Evolutionary conservation across 257 asterid species (phyloP), one percentile per base, ranked within the genome.

Genomic region (Gynochthodes officinalis): DNA sequence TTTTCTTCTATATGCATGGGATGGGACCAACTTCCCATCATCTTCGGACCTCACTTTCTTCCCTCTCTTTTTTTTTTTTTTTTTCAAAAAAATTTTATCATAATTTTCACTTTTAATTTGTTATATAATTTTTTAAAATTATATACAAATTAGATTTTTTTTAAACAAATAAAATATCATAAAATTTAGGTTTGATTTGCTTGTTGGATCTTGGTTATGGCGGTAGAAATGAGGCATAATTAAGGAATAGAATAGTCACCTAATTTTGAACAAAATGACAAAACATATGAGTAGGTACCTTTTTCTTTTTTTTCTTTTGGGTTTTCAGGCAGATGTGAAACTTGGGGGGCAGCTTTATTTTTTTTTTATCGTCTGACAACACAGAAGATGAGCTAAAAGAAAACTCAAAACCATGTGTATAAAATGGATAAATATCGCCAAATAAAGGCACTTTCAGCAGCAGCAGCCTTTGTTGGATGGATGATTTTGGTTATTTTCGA

Each of bases 381-480:
- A 46, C 25, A 4, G 48, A 59, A 25, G 11, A 23, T n/a, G 39
- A 39, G 44, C 67, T 28, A 54, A 32, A 40, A 68, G 67, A 62
- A n/a, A 73, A 33, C 59, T 27, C 65, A 40, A 19, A 58, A 57
- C 30, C 52, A 55, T 12, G 37, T 15, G 23, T 57, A 49, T 39
- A 75, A 76, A 77, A 32, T 74, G 66, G 78, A 73, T 65, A 80
- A 75, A 80, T 72, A 71, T 61, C 49, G 64, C 67, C 52, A 75
- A 52, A 46, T 58, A 69, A 54, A 49, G 62, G 59, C 42, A 69
- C 72, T 58, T 33, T 57, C 70, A 74, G 74, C 77, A 71, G 49
- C 63, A 63, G 73, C 82, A 66, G 82, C 77, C 80, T 74, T 77
- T 81, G 73, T 57, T 81, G 75, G 80, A 73, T 64, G 78, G 59